Percentiles rank a stretch among this genome's conserved stretches.
Evolutionary conservation across 805 yeast genomes (phyloP).

Genomic region (Wickerhamiella brachini): DNA sequence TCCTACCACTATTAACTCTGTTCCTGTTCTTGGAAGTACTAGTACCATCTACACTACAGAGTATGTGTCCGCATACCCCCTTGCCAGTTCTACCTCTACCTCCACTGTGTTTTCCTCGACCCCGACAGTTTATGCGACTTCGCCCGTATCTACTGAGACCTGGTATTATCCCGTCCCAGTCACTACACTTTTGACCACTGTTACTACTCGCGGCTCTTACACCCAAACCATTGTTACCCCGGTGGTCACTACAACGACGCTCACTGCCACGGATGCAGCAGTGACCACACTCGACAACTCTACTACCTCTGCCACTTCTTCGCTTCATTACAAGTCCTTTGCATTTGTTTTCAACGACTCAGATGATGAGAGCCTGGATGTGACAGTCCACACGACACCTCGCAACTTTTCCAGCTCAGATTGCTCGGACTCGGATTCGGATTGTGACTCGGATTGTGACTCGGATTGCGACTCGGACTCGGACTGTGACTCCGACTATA

Average conservation of each 20-base stretch:
- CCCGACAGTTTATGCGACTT: not conserved
- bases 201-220: not conserved
- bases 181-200: not conserved
- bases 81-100: not conserved
- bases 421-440: not conserved
- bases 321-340: conserved; percentile 10
- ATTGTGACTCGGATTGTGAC: conserved; percentile 2
- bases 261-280: not conserved
- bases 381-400: conserved; percentile 8
- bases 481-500: not conserved
- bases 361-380: conserved; percentile 14
- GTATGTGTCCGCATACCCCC: not conserved
- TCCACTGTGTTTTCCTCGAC: not conserved
- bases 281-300: not conserved
- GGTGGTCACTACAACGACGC: not conserved
- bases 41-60: not conserved
- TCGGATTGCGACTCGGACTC: not conserved
- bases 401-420: not conserved
- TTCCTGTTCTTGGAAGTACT: not conserved
- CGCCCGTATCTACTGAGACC: not conserved
- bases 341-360: conserved; percentile 10
- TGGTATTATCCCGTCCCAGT: not conserved
- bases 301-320: not conserved
- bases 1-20: not conserved
- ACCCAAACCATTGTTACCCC: not conserved